These are phyloP conservation scores for Lipomyces yamanashiensis DNA, from an alignment of 805 yeast genomes.

Conservation along the genomic window DNA sequence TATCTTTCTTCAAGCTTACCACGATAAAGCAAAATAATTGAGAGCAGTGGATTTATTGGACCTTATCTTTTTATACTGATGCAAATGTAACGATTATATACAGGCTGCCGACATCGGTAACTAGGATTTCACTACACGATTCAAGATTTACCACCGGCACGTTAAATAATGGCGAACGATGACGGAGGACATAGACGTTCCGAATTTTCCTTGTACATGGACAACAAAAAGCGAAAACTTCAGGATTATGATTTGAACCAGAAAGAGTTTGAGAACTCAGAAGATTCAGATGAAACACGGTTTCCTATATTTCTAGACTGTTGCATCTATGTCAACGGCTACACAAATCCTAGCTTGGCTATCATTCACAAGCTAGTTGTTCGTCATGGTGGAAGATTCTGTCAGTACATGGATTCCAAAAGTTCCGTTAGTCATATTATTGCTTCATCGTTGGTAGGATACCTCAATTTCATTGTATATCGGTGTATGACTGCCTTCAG, in stretches of 20 bases:
- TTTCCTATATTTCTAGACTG: slow-evolving; percentile 65
- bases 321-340: slow-evolving; percentile 82
- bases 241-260: slow-evolving; percentile 55
- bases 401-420: slow-evolving; percentile 71
- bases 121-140: too few species aligned
- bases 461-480: background rate
- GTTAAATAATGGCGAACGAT: too few species aligned
- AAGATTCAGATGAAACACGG: slow-evolving; percentile 38
- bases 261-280: slow-evolving; percentile 24
- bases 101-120: too few species aligned
- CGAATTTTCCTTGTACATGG: slow-evolving; percentile 52
- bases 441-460: slow-evolving; percentile 53
- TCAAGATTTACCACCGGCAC: too few species aligned
- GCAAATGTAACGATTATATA: too few species aligned
- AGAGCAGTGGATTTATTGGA: too few species aligned
- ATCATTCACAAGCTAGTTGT: slow-evolving; percentile 73
- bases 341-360: slow-evolving; percentile 78
- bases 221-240: slow-evolving; percentile 64
- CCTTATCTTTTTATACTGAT: too few species aligned
- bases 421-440: slow-evolving; percentile 81
- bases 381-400: slow-evolving; percentile 77
- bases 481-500: background rate
- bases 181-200: background rate
- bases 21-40: too few species aligned
- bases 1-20: too few species aligned